Evolutionary conservation across 2,329 filamentous ascomycete genomes (phyloP), one percentile per base, ranked within the genome.

Genomic region (Didymella exigua): DNA sequence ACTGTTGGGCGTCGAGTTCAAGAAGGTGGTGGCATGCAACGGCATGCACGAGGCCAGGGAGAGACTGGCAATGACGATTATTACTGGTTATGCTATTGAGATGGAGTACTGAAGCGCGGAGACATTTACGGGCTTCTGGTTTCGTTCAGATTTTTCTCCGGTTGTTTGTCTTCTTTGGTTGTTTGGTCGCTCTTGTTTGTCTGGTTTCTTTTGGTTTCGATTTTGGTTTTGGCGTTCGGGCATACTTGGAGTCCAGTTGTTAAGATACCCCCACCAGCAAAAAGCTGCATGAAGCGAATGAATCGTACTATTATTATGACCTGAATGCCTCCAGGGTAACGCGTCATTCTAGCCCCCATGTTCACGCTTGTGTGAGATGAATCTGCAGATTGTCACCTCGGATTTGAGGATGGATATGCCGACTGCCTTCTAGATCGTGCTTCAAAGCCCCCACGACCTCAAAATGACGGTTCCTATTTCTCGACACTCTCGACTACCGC

Each of bases 31-130:
- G 54, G 63, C 72, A 1, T 74, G 82, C 30, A 60, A 69, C 0
- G 82, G 89, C 49, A 84, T 90, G 79, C 76, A 79, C 2, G 72
- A 80, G 44, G 86, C 89, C 62, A 80, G 87, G 21, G 78, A 81
- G 48, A 79, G 85, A 38, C 83, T 92, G 37, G 88, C 87, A 0
- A 84, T 82, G 1, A 81, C 88, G 51, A 73, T 92, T 9, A 67
- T 91, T 30, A 88, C 89, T 48, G 81, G 82, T 6, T 45, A 56
- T 1, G 49, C 63, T 1, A 66, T 63, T 0, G 70, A 74, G 54
- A 19, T 72, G 43, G 59, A 68, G 3, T 50, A 47, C 3, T 72
- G 31, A 54, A 62, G 51, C 26, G 43, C 19, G 40, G 41, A 45
- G 33, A n/a, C 2, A 10, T 37, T 37, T 37, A 24, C 5, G 18